These are phyloP conservation scores for Capsella bursapastoris DNA, from an alignment of 345 rosid species.

Conservation along the genomic window DNA sequence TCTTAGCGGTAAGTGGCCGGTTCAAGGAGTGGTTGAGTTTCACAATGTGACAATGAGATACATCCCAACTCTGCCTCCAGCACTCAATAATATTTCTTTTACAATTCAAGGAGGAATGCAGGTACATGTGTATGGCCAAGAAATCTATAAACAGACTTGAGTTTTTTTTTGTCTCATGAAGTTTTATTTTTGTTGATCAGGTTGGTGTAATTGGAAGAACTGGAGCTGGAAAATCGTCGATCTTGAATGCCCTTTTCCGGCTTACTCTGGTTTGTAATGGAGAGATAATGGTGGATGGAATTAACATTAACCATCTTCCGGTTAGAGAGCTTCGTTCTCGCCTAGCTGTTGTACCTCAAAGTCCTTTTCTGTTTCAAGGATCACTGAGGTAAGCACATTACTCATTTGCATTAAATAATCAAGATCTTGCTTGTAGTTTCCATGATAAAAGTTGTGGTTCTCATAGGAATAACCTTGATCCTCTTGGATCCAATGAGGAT, in stretches of 20 bases:
- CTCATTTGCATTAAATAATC: conserved; percentile 10
- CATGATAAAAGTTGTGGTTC: background rate
- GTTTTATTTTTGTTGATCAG: conserved; percentile 43
- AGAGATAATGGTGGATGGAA: conserved; percentile 71
- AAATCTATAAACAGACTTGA: conserved; percentile 14
- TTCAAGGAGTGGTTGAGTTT: conserved; percentile 70
- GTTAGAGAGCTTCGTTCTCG: conserved; percentile 79
- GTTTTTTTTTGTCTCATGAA: conserved; percentile 14
- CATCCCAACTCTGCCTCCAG: conserved; percentile 72
- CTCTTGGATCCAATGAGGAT: conserved; percentile 58
- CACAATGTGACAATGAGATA: conserved; percentile 82
- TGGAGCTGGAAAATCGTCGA: conserved; percentile 92
- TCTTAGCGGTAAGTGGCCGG: conserved; percentile 69
- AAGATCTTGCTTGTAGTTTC: background rate
- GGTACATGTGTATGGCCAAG: conserved; percentile 43
- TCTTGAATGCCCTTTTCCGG: conserved; percentile 87
- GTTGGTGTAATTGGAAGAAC: conserved; percentile 95
- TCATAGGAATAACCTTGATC: conserved; percentile 86
- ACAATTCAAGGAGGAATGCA: conserved; percentile 70
- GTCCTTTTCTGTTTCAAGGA: conserved; percentile 87
- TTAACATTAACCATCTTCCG: conserved; percentile 63
- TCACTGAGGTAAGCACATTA: conserved; percentile 61
- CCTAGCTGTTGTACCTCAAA: conserved; percentile 88
- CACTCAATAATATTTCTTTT: conserved; percentile 61
- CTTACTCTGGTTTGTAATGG: conserved; percentile 71